Evolutionary conservation across 768 basidiomycete species (phyloP), one percentile per base, ranked within the genome.

Genomic region (Mycena pura): DNA sequence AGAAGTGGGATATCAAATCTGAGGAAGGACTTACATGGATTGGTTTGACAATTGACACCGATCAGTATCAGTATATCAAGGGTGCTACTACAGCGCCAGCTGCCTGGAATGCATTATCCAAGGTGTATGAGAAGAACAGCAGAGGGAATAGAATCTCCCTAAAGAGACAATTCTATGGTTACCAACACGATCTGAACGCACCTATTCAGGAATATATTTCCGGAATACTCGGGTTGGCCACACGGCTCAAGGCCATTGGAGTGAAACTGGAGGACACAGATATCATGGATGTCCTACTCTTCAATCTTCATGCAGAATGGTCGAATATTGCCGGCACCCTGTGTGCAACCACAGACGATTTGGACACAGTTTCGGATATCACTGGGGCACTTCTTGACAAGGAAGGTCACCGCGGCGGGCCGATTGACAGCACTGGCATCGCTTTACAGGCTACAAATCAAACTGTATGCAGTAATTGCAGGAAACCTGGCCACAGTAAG

Each of bases 181-280:
- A 15, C 17, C 3, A 8, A 6, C 46, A 48, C 46, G 28, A 31
- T 6, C 2, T 3, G 7, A 21, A 13, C 3, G 6, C 19, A 14
- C 46, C 46, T 3, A 48, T 48, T 21, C 46, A 48, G 29, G 46
- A 32, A 21, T 48, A 48, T 31, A 48, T 48, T 31, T 14, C 46
- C 7, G 46, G 46, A 31, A 48, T 48, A 9, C 6, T 21, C 29
- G 46, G 21, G 5, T 29, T 48, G 10, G 46, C 46, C 15, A 48
- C 46, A 8, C 27, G 46, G 32, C 46, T 48, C 46, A 48, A 48
- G 19, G 46, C 46, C 13, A 48, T 48, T 48, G 46, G 46, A 34
- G 46, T 48, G 3, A 48, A 48, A 19, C 19, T 48, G 28, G 46
- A 48, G 14, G 46, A 48, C 19, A 21, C 2, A 9, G 46, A 48